phyloP scores from a whole-genome alignment of 2,329 filamentous ascomycete species.

The Penicillium paneum region DNA sequence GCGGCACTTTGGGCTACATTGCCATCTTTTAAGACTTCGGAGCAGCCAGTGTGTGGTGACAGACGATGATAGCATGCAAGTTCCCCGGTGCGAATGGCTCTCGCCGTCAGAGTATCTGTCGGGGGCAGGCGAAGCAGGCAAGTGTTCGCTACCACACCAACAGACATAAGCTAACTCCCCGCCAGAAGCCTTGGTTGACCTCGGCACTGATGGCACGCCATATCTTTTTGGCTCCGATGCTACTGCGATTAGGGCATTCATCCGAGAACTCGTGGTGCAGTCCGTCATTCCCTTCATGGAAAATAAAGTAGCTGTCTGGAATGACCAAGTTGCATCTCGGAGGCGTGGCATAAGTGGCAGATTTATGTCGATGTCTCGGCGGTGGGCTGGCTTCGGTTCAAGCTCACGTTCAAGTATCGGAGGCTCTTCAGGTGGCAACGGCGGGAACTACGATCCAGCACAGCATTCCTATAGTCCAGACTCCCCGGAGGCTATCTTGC shows the following conservation, averaged over 20 bases:
- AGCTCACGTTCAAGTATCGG: conserved; percentile 58
- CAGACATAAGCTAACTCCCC: conserved; percentile 5
- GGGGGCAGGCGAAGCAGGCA: conserved; percentile 64
- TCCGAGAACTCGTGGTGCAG: conserved; percentile 92
- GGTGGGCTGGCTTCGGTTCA: conserved; percentile 78
- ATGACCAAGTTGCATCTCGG: conserved; percentile 91
- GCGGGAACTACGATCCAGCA: conserved; percentile 70
- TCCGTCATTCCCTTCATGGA: conserved; percentile 97
- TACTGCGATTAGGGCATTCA: conserved; percentile 80
- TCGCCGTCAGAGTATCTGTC: conserved; percentile 80
- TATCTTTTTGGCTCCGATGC: conserved; percentile 92
- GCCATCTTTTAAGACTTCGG: conserved; percentile 81
- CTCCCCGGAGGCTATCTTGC: conserved; percentile 82
- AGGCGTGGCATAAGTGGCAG: conserved; percentile 83
- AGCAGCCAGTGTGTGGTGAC: conserved; percentile 82
- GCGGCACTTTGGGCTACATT: conserved; percentile 92
- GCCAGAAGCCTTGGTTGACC: conserved; percentile 49
- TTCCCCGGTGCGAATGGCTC: conserved; percentile 84
- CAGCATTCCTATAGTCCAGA: conserved; percentile 82
- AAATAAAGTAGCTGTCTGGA: conserved; percentile 85
- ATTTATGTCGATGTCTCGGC: conserved; percentile 91
- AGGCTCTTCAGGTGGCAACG: conserved; percentile 41
- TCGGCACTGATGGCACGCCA: conserved; percentile 64
- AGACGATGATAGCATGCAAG: conserved; percentile 81
- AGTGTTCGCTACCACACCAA: background rate